These are phyloP conservation scores for Fusarium compactum DNA, from an alignment of 2,329 filamentous ascomycete genomes.

Conservation along the genomic window DNA sequence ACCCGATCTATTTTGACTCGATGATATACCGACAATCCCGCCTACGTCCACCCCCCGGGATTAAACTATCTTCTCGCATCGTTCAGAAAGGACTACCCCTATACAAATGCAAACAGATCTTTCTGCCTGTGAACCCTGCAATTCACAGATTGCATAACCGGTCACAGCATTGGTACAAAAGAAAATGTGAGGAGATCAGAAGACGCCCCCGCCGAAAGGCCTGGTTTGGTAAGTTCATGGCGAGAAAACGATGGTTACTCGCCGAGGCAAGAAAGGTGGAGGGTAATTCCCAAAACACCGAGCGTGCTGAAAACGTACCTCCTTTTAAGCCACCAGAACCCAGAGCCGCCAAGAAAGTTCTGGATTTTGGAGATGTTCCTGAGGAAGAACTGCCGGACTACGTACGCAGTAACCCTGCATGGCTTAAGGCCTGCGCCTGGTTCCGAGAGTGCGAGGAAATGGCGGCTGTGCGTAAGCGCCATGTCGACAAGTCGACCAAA, in stretches of 20 bases:
- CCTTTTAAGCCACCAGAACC: conserved; percentile 48
- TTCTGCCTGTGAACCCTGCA: conserved; percentile 63
- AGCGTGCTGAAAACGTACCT: conserved; percentile 19
- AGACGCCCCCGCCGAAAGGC: conserved; percentile 62
- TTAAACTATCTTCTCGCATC: conserved; percentile 22
- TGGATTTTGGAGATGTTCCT: conserved; percentile 56
- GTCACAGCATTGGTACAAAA: conserved; percentile 59
- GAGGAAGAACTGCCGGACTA: conserved; percentile 58
- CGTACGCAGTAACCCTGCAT: conserved; percentile 59
- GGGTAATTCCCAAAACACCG: conserved; percentile 23
- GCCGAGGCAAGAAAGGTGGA: conserved; percentile 37
- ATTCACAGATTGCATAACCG: conserved; percentile 60
- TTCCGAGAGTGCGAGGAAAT: conserved; percentile 50
- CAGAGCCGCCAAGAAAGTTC: conserved; percentile 42
- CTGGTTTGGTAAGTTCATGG: conserved; percentile 61
- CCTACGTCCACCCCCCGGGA: conserved; percentile 42
- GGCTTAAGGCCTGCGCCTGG: conserved; percentile 58
- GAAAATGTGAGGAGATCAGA: conserved; percentile 64
- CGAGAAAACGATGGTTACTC: conserved; percentile 53
- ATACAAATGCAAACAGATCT: conserved; percentile 52
- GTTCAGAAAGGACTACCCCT: conserved; percentile 13
- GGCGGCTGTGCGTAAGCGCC: conserved; percentile 16
- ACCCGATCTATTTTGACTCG: conserved; percentile 52
- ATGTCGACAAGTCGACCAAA: conserved; percentile 32
- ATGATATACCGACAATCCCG: conserved; percentile 55